Evolutionary conservation across 257 asterid species (phyloP), one percentile per base, ranked within the genome.

Genomic region (Ehretia macrophylla): DNA sequence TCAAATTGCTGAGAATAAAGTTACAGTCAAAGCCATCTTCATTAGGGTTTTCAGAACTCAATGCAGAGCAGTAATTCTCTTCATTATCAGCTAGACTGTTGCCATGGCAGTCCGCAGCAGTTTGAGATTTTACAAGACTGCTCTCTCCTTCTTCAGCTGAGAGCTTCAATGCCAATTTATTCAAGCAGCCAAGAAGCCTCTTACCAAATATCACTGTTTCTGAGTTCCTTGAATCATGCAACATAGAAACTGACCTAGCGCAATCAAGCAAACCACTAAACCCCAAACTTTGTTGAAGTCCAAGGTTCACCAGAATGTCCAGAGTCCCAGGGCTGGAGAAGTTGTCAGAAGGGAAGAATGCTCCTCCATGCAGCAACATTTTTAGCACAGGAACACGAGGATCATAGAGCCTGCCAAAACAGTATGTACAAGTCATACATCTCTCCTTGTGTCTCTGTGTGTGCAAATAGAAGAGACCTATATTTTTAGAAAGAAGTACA

Each of bases 371-470:
- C 68, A 91, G 88, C 75, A 88, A 74, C 69, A 68, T 49, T 68
- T 80, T 78, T 19, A 87, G 74, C 73, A 80, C 92, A 51, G 94
- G 74, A 59, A 77, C 72, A 64, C 95, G 95, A 62, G 96, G 95
- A 82, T 91, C 98, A 69, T 91, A 91, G 65, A 91, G 89, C 90
- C 98, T 91, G 85, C 63, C 61, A 78, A 60, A 62, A 56, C 67
- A 68, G 59, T 21, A 71, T 32, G 52, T 44, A 67, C 61, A 67
- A 44, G 56, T 72, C 66, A 69, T n/a, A 23, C 12, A 10, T 10
- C 3, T 27, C 4, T 27, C 35, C 35, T 27, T 27, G 35, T 27
- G 4, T 27, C 4, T 27, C 35, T 10, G 11, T 42, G 16, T 10
- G 47, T 14, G 8, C 47, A 69, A 58, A 37, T 14, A 37, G 32